Conservation (phyloP, 192 early-diverging fungal genomes). For the Podila horticola region DNA sequence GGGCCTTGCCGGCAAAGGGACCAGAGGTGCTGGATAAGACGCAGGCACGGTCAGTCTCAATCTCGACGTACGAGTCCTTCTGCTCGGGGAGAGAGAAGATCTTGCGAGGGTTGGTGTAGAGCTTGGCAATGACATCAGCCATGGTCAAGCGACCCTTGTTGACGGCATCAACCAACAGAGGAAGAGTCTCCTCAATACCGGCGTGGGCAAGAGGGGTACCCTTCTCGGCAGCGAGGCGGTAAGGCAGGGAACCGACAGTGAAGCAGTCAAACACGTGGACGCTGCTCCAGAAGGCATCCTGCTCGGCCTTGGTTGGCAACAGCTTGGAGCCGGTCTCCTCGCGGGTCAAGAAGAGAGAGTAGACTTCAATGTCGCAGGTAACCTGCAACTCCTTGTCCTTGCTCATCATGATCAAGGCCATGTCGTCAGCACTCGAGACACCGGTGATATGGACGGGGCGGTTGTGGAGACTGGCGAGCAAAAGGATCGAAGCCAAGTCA, state of each 20-base stretch:
- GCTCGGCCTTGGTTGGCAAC: conserved; percentile 65
- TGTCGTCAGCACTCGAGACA: conserved; percentile 80
- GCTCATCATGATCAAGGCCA: conserved; percentile 84
- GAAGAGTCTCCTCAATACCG: conserved; percentile 75
- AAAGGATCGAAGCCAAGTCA: conserved; percentile 88
- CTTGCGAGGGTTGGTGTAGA: conserved; percentile 87
- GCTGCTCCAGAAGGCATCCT: conserved; percentile 85
- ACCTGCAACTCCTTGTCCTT: conserved; percentile 88
- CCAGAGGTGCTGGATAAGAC: conserved; percentile 53
- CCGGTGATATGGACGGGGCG: conserved; percentile 91
- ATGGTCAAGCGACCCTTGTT: conserved; percentile 80
- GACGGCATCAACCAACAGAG: conserved; percentile 86
- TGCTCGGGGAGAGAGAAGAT: conserved; percentile 96
- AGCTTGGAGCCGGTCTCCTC: conserved; percentile 57
- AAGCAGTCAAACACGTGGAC: conserved; percentile 92
- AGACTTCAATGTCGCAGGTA: conserved; percentile 94
- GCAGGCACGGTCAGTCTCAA: conserved; percentile 84
- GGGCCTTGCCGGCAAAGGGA: conserved; percentile 69
- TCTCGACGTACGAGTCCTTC: conserved; percentile 93
- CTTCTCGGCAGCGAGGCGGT: conserved; percentile 65
- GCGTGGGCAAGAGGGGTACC: conserved; percentile 54
- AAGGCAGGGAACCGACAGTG: conserved; percentile 80
- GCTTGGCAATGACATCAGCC: conserved; percentile 76
- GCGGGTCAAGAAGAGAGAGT: conserved; percentile 80
- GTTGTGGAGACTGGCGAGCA: conserved; percentile 85